Base-by-base conservation (phyloP, 371 early-diverging fungal genomes). In the Capillidium rhysosporum region DNA sequence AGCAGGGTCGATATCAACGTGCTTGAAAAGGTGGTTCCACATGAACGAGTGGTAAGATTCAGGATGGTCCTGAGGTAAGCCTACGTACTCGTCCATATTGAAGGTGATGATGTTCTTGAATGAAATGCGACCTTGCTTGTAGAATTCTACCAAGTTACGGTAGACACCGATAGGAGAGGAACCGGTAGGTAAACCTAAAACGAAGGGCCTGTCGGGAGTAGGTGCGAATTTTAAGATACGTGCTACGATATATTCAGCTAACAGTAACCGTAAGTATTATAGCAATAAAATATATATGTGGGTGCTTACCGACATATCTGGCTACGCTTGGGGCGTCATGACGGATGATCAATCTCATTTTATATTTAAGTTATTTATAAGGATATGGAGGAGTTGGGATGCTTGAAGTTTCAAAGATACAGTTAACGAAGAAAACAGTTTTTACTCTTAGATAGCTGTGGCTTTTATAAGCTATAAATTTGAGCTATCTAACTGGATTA, bases 11-110 rank as follows among this genome's bases (percentile, higher is more conserved):
- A 89, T 84, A 57, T 89, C 80, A 41, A 89, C 73, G 59, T 86
- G 83, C 60, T 80, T 76, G 68, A 87, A 89, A 23, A 89, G 68
- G 54, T 87, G 68, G 52, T 71, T 82, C 75, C 79, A 83, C 89
- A 89, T 89, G 64, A 86, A 89, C 3, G 84, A 79, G 66, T 85
- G 84, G 68, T 89, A 87, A 41, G 81, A 80, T 63, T 89, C 84
- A 21, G 80, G 81, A 58, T 85, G 88, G 52, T 84, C 76, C 57
- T 64, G 60, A 7, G 77, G 76, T 26, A 77, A 61, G 20, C 77
- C 77, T 20, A 73, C 77, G 40, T 77, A 80, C 65, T 79, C 78
- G 56, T 80, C 84, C 84, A 83, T 83, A 65, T 83, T 81, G 62
- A 83, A 83, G 0, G 80, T 78, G 31, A 82, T 64, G 23, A 72